Percentiles rank a stretch among this genome's conserved stretches.
These are phyloP conservation scores for Papiliotrema laurentii DNA, from an alignment of 1,284 basidiomycete species.

Conservation along the genomic window DNA sequence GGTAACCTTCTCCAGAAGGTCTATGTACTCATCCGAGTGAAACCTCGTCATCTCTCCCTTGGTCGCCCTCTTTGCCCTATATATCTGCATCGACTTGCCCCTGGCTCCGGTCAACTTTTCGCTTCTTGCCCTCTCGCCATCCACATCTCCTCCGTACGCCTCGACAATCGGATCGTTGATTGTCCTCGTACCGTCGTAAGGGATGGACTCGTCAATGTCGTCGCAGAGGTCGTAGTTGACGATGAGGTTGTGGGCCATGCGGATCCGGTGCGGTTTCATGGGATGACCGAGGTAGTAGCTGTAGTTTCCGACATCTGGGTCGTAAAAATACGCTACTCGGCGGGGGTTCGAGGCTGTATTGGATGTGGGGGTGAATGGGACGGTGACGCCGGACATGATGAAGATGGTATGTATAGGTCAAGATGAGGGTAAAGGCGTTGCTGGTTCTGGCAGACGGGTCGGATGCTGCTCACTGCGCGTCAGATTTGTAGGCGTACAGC, in stretches of 20 bases:
- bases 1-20: slow-evolving; percentile 80
- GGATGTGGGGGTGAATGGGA: slow-evolving; percentile 6
- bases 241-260: slow-evolving; percentile 87
- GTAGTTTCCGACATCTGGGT: slow-evolving; percentile 47
- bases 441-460: too few species aligned
- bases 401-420: not conserved
- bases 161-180: slow-evolving; percentile 22
- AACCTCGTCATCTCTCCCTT: slow-evolving; percentile 83
- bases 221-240: slow-evolving; percentile 73
- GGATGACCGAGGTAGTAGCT: slow-evolving; percentile 84
- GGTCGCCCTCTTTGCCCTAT: slow-evolving; percentile 74
- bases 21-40: slow-evolving; percentile 96
- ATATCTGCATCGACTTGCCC: slow-evolving; percentile 69
- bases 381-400: not conserved
- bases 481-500: too few species aligned
- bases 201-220: slow-evolving; percentile 21
- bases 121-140: slow-evolving; percentile 26
- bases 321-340: slow-evolving; percentile 33
- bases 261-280: slow-evolving; percentile 93
- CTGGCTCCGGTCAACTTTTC: slow-evolving; percentile 30
- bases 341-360: slow-evolving; percentile 15
- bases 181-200: slow-evolving; percentile 20
- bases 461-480: too few species aligned
- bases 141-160: slow-evolving; percentile 7
- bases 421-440: not conserved